Conservation (phyloP, 2,329 filamentous ascomycete genomes). For the Microdochium paspali region DNA sequence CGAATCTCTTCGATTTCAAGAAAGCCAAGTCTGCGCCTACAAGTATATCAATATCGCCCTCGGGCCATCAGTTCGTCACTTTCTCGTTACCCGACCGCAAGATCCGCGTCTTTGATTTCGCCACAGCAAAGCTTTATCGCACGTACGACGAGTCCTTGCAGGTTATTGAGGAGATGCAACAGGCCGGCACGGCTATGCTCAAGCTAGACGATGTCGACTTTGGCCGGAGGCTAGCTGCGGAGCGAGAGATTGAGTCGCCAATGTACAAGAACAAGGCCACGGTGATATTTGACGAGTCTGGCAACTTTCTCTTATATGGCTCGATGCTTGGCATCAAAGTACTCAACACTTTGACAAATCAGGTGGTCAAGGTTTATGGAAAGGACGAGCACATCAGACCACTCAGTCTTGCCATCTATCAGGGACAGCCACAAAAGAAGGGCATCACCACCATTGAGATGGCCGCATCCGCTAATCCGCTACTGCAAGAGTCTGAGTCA, state of each 20-base stretch:
- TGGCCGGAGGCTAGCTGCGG: slow-evolving; percentile 74
- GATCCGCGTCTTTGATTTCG: slow-evolving; percentile 88
- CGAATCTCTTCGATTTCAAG: slow-evolving; percentile 93
- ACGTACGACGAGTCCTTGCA: slow-evolving; percentile 92
- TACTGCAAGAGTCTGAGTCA: slow-evolving; percentile 84
- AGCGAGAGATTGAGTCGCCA: slow-evolving; percentile 73
- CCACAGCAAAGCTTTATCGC: slow-evolving; percentile 75
- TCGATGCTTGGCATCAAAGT: slow-evolving; percentile 90
- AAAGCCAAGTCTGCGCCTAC: slow-evolving; percentile 82
- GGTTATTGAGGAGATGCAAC: slow-evolving; percentile 89
- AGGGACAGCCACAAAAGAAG: slow-evolving; percentile 92
- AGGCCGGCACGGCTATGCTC: slow-evolving; percentile 74
- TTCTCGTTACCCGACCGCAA: slow-evolving; percentile 92
- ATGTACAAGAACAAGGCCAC: slow-evolving; percentile 63
- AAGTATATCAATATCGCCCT: slow-evolving; percentile 76
- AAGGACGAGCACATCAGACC: slow-evolving; percentile 82
- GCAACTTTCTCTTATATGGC: slow-evolving; percentile 90
- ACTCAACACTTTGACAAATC: slow-evolving; percentile 90
- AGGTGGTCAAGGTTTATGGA: slow-evolving; percentile 82
- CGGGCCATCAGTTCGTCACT: slow-evolving; percentile 75
- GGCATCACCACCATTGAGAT: slow-evolving; percentile 89
- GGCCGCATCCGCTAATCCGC: slow-evolving; percentile 89
- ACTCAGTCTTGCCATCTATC: slow-evolving; percentile 78
- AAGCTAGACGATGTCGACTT: slow-evolving; percentile 89
- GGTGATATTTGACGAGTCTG: slow-evolving; percentile 90